A percentile compares a stretch with the other conserved stretches of the same genome.
Conservation (phyloP, 768 basidiomycete species). For the Hypholoma fasciculare region DNA sequence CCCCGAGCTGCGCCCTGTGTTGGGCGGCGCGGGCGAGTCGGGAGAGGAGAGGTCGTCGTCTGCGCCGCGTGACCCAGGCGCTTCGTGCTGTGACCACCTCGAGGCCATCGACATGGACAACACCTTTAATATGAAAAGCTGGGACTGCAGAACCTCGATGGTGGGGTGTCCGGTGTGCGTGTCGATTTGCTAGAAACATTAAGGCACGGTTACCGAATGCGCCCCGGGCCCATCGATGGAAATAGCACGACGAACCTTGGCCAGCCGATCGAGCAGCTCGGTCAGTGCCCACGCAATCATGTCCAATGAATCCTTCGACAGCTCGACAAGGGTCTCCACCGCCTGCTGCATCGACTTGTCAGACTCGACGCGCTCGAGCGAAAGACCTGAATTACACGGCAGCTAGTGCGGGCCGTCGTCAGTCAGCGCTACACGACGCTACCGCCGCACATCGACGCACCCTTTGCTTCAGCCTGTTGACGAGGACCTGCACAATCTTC, state of each 20-base stretch:
- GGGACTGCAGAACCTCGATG: constrained; percentile 80
- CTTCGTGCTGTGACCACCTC: constrained; percentile 58
- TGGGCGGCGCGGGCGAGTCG: constrained; percentile 38
- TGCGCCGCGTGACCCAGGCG: constrained; percentile 39
- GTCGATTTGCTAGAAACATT: constrained; percentile 49
- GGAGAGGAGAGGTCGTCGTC: constrained; percentile 37
- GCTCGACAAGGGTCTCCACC: constrained; percentile 76
- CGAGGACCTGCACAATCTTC: constrained; percentile 78
- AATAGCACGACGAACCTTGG: constrained; percentile 51
- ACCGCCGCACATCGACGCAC: constrained; percentile 35
- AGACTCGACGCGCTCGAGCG: constrained; percentile 70
- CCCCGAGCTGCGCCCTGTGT: constrained; percentile 22
- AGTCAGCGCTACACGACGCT: not conserved
- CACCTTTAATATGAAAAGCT: constrained; percentile 83
- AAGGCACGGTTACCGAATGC: constrained; percentile 11
- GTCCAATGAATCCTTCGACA: constrained; percentile 75
- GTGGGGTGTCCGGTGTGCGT: constrained; percentile 46
- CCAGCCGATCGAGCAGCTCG: constrained; percentile 75
- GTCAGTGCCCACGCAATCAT: constrained; percentile 78
- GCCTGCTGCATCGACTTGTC: constrained; percentile 77
- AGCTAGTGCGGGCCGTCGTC: constrained; percentile 48
- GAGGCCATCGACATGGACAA: constrained; percentile 76
- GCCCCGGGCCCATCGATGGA: not conserved
- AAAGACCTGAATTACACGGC: constrained; percentile 79
- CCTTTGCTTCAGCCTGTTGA: constrained; percentile 81